phyloP scores from a whole-genome alignment of 2,329 filamentous ascomycete species.

The Rosellinia necatrix region DNA sequence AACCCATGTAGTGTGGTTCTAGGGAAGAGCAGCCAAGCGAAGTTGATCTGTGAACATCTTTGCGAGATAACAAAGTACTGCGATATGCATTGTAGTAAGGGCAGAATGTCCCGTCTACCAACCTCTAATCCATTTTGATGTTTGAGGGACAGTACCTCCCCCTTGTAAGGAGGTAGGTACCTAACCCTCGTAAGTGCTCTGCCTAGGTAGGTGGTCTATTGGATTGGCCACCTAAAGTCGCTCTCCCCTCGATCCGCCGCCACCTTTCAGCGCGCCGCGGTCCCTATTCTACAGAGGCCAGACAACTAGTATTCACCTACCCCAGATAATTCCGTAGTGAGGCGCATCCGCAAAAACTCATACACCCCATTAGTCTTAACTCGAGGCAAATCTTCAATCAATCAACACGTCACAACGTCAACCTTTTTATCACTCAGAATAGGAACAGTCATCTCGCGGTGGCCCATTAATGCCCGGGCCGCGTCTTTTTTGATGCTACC shows the following conservation, averaged over 20 bases:
- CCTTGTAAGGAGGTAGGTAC: background rate
- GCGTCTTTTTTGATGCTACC: slow-evolving; percentile 67
- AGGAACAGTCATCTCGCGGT: slow-evolving; percentile 39
- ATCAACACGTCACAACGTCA: slow-evolving; percentile 42
- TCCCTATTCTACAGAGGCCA: slow-evolving; percentile 21
- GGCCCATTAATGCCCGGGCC: slow-evolving; percentile 43
- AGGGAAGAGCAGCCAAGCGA: no score
- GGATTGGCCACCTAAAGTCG: background rate
- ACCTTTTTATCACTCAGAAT: slow-evolving; percentile 45
- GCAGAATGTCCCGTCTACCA: no score
- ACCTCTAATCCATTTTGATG: no score
- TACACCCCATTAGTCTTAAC: slow-evolving; percentile 27
- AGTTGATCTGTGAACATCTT: no score
- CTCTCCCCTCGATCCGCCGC: slow-evolving; percentile 16
- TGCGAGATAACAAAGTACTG: no score
- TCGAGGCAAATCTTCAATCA: slow-evolving; percentile 33
- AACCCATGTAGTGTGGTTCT: no score
- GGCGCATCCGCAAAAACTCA: slow-evolving; percentile 33
- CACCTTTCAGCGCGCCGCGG: slow-evolving; percentile 10
- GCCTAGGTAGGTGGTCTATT: slow-evolving; percentile 8
- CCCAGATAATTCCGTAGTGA: slow-evolving; percentile 20
- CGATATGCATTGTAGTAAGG: no score
- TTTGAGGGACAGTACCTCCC: no score
- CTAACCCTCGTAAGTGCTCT: background rate
- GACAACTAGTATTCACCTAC: slow-evolving; percentile 20